Evolutionary conservation across 2,329 filamentous ascomycete genomes (phyloP).

Genomic region (Ophiostoma ulmi): DNA sequence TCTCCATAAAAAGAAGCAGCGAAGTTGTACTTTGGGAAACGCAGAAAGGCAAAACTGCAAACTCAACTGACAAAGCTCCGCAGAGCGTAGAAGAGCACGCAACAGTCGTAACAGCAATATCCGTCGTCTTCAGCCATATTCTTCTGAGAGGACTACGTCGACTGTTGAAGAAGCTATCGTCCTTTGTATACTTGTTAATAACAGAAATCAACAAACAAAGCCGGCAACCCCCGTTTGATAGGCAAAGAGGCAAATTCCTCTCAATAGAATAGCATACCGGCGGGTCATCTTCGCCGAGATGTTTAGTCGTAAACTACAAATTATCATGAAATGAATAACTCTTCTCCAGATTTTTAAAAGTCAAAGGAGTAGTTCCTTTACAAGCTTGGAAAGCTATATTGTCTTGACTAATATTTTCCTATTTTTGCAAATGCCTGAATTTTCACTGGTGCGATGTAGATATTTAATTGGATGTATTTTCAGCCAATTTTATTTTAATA

Average conservation of each 20-base stretch:
- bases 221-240: not conserved
- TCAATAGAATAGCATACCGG: not conserved
- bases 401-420: not conserved
- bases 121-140: not conserved
- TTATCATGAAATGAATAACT: not conserved
- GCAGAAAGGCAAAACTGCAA: not conserved
- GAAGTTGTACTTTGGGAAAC: not conserved
- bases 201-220: slow-evolving; percentile 1
- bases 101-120: not conserved
- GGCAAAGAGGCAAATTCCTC: not conserved
- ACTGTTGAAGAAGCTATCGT: not conserved
- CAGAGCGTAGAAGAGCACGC: not conserved
- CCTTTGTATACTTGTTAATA: slow-evolving; percentile 8
- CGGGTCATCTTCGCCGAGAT: not conserved
- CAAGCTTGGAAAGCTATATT: not conserved
- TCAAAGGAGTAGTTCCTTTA: not conserved
- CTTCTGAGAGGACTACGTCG: not conserved
- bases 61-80: not conserved
- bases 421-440: slow-evolving; percentile 1
- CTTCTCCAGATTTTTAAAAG: not conserved
- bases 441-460: not conserved
- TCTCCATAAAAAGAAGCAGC: slow-evolving; percentile 6
- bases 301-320: not conserved
- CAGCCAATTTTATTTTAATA: not conserved
- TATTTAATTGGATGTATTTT: not conserved